A percentile compares a stretch with the other conserved stretches of the same genome.
Conservation (phyloP, 345 rosid genomes). For the Lagerstroemia speciosa region DNA sequence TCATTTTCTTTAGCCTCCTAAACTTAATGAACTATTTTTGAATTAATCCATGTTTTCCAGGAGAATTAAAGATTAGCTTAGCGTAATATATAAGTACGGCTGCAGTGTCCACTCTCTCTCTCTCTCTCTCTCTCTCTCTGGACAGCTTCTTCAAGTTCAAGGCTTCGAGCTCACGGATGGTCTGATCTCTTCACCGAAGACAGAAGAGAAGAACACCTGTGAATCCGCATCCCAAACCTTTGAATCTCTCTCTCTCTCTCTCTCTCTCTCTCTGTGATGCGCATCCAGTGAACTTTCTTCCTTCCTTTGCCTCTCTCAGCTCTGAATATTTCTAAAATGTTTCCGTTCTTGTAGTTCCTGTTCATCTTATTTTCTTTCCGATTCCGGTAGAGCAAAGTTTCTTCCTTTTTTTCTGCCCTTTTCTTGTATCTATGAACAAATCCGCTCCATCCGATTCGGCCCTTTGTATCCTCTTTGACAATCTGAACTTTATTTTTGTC, state of each 20-base stretch:
- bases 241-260: background rate
- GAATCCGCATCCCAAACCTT: background rate
- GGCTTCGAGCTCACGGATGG: background rate
- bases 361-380: background rate
- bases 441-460: background rate
- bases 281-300: background rate
- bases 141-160: background rate
- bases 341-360: background rate
- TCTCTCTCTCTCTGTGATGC: background rate
- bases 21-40: background rate
- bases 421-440: background rate
- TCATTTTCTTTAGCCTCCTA: background rate
- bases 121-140: constrained; percentile 3
- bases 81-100: background rate
- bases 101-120: background rate
- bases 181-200: background rate
- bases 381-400: background rate
- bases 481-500: background rate
- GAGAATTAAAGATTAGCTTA: constrained; percentile 1
- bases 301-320: background rate
- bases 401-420: background rate
- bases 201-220: background rate
- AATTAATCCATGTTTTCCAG: background rate
- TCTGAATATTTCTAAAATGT: background rate
- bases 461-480: background rate